A percentile compares a stretch with the other conserved stretches of the same genome.
Conservation (phyloP, 352 stramenopile genomes). For the Pythium aristosporum region DNA sequence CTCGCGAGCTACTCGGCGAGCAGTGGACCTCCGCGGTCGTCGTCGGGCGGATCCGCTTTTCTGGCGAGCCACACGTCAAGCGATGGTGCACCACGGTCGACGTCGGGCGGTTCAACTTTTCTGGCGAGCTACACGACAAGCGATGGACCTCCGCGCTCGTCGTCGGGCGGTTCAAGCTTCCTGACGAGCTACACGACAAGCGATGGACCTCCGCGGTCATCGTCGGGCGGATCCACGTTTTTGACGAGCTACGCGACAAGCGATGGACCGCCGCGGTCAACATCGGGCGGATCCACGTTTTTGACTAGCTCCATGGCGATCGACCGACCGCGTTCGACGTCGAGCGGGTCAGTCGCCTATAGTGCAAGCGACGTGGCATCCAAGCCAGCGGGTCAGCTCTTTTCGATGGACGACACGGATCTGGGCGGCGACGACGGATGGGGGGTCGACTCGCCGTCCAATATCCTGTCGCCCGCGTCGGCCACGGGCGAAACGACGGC, state of each 20-base stretch:
- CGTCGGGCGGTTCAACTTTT: not conserved
- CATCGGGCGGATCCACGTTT: too few relatives aligned
- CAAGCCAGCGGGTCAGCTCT: constrained; percentile 39
- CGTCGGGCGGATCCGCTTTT: not conserved
- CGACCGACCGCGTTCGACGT: too few relatives aligned
- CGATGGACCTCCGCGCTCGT: not conserved
- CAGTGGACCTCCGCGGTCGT: not conserved
- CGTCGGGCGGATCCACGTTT: not conserved
- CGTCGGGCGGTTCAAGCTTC: not conserved
- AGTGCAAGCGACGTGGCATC: constrained; percentile 3
- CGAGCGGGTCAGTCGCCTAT: not conserved
- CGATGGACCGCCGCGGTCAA: not conserved
- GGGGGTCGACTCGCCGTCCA: constrained; percentile 62
- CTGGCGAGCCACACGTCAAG: not conserved
- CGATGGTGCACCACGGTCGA: not conserved
- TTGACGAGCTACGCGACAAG: not conserved
- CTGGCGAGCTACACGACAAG: not conserved
- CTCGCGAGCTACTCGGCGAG: not conserved
- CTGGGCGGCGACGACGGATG: constrained; percentile 70
- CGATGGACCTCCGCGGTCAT: not conserved
- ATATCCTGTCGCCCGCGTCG: constrained; percentile 45
- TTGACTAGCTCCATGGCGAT: too few relatives aligned
- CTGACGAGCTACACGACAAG: not conserved
- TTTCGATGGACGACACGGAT: constrained; percentile 73
- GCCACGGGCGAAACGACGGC: constrained; percentile 5